phyloP scores from a whole-genome alignment of 805 yeast genomes.

The Candida peoriensis region DNA sequence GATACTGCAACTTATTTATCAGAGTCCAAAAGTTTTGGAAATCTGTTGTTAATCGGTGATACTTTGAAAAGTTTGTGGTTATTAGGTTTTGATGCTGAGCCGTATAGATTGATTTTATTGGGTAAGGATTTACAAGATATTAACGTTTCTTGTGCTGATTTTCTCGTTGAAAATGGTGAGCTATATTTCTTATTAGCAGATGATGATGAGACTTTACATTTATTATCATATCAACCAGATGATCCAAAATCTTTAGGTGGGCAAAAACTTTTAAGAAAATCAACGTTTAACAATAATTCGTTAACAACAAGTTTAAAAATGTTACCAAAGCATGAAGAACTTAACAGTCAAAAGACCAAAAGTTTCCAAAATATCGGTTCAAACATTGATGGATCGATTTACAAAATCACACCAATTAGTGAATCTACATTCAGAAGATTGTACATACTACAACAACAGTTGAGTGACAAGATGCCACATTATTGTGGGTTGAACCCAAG shows the following conservation, averaged over 20 bases:
- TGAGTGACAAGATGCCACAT: constrained; percentile 71
- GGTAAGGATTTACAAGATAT: constrained; percentile 68
- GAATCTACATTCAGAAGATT: constrained; percentile 77
- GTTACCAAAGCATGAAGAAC: constrained; percentile 32
- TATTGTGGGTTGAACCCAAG: constrained; percentile 78
- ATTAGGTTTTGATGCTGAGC: constrained; percentile 92
- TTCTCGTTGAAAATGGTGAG: constrained; percentile 65
- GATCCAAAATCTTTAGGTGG: constrained; percentile 82
- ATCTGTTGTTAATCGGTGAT: constrained; percentile 79
- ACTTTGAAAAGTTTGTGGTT: constrained; percentile 70
- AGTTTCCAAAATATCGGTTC: constrained; percentile 65
- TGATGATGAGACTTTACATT: constrained; percentile 56
- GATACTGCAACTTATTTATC: constrained; percentile 79
- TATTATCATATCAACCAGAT: constrained; percentile 87
- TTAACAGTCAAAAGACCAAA: constrained; percentile 20
- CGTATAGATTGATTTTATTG: constrained; percentile 74
- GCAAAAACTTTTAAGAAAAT: constrained; percentile 60
- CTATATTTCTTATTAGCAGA: constrained; percentile 67
- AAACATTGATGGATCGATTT: constrained; percentile 74
- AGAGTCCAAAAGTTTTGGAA: constrained; percentile 79
- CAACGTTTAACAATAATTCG: constrained; percentile 67
- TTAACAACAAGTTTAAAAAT: constrained; percentile 49
- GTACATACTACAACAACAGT: constrained; percentile 82
- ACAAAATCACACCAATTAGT: constrained; percentile 64
- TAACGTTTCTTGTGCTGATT: constrained; percentile 70